Percentiles rank a stretch among this genome's conserved stretches.
phyloP scores from a whole-genome alignment of 75 land plant species.

The Cryptomeria japonica region DNA sequence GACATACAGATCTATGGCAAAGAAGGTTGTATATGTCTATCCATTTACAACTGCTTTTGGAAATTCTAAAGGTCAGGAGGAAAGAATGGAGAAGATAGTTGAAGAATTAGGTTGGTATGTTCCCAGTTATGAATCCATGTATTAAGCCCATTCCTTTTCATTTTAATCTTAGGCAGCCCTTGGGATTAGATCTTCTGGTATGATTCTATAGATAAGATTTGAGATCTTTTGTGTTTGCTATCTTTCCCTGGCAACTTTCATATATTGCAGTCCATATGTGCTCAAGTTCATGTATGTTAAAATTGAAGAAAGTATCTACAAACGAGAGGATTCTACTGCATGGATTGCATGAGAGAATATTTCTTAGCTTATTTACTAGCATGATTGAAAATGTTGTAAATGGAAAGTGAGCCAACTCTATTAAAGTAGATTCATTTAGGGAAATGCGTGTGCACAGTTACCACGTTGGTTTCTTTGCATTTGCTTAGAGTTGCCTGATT shows the following conservation, averaged over 20 bases:
- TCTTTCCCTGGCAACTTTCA: neutral
- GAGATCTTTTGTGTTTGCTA: neutral
- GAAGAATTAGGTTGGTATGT: constrained; percentile 76
- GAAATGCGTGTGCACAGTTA: neutral
- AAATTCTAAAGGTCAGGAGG: constrained; percentile 78
- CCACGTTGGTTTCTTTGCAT: neutral
- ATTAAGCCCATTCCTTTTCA: constrained; percentile 13
- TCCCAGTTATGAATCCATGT: constrained; percentile 66
- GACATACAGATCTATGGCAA: constrained; percentile 75
- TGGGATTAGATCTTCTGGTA: neutral
- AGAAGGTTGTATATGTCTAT: constrained; percentile 76
- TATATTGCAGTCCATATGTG: constrained; percentile 1
- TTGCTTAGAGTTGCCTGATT: neutral
- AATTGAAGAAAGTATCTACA: neutral
- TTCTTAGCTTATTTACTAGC: neutral
- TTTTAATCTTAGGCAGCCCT: neutral
- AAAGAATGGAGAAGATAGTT: constrained; percentile 56
- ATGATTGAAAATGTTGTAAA: constrained; percentile 5
- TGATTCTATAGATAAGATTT: neutral
- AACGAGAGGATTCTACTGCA: neutral
- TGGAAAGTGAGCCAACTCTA: neutral
- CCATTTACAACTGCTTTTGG: constrained; percentile 92
- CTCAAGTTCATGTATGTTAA: neutral
- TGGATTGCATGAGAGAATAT: neutral
- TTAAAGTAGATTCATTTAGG: neutral